Percentiles rank a stretch among this genome's conserved stretches.
These are phyloP conservation scores for Hypoxylon intermedium DNA, from an alignment of 495 filamentous ascomycete species.

Conservation along the genomic window DNA sequence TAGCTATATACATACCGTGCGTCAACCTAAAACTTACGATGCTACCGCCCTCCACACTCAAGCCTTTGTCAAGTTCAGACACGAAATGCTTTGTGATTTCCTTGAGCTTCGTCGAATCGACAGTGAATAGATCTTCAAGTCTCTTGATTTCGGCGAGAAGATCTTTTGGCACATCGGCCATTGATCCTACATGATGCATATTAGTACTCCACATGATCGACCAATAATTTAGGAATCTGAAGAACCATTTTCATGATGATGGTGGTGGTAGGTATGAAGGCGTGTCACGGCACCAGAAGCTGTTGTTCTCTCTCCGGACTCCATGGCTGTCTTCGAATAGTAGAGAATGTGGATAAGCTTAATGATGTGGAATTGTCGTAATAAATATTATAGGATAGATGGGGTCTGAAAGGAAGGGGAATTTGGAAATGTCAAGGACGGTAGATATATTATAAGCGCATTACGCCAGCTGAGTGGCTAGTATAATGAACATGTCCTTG, in stretches of 20 bases:
- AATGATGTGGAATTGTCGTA: background rate
- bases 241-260: slow-evolving; percentile 8
- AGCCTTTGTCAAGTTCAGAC: slow-evolving; percentile 84
- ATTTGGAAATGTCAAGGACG: background rate
- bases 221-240: slow-evolving; percentile 18
- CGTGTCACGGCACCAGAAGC: slow-evolving; percentile 10
- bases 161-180: slow-evolving; percentile 73
- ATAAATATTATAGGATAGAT: background rate
- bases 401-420: background rate
- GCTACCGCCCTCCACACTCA: slow-evolving; percentile 86
- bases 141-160: slow-evolving; percentile 82
- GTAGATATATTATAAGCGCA: background rate
- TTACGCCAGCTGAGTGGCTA: background rate
- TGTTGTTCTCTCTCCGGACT: slow-evolving; percentile 13
- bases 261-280: slow-evolving; percentile 22
- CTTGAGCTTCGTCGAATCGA: slow-evolving; percentile 82
- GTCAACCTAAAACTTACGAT: slow-evolving; percentile 70
- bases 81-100: slow-evolving; percentile 87
- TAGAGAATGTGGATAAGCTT: slow-evolving; percentile 2
- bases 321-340: slow-evolving; percentile 13
- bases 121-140: slow-evolving; percentile 85
- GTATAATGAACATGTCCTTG: background rate
- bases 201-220: too few species aligned
- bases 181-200: slow-evolving; percentile 49
- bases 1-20: slow-evolving; percentile 7